Evolutionary conservation across 371 early-diverging fungal genomes (phyloP).

Genomic region (Apophysomyces ossiformis): DNA sequence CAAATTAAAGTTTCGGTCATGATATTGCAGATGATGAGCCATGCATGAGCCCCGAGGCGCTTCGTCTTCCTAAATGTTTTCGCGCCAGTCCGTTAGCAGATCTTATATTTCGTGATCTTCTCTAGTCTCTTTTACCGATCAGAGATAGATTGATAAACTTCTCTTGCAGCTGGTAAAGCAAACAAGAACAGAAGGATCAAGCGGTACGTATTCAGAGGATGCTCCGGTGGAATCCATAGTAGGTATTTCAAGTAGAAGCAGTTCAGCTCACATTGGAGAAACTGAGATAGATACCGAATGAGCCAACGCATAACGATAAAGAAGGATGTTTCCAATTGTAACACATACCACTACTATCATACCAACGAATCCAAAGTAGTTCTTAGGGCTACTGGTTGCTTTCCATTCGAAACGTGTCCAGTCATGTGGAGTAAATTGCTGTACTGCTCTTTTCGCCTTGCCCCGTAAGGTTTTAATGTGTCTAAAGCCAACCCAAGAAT

Average conservation of each 20-base stretch:
- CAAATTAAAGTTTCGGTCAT: slow-evolving; percentile 89
- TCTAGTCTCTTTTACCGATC: slow-evolving; percentile 57
- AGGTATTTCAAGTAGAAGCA: slow-evolving; percentile 94
- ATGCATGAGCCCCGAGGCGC: slow-evolving; percentile 87
- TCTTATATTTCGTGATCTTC: too few species aligned
- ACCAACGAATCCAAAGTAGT: slow-evolving; percentile 72
- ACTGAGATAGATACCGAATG: background rate
- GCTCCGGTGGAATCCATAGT: slow-evolving; percentile 93
- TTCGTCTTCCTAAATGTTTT: slow-evolving; percentile 54
- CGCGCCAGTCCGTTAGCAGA: too few species aligned
- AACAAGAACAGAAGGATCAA: slow-evolving; percentile 83
- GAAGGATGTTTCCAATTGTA: too few species aligned
- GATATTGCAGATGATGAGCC: slow-evolving; percentile 88
- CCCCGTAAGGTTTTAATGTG: slow-evolving; percentile 84
- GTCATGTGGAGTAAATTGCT: slow-evolving; percentile 93
- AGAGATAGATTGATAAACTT: slow-evolving; percentile 88
- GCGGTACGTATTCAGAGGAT: slow-evolving; percentile 81
- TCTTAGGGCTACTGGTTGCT: slow-evolving; percentile 77
- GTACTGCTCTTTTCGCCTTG: slow-evolving; percentile 86
- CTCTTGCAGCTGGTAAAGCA: slow-evolving; percentile 86
- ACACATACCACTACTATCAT: slow-evolving; percentile 62
- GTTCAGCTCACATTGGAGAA: slow-evolving; percentile 84
- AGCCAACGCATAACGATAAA: background rate
- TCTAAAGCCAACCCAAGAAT: slow-evolving; percentile 91
- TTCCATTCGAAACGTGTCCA: slow-evolving; percentile 95